A percentile compares a stretch with the other conserved stretches of the same genome.
These are phyloP conservation scores for Luzula sylvatica DNA, from an alignment of 176 grass and related monocot species.

Conservation along the genomic window DNA sequence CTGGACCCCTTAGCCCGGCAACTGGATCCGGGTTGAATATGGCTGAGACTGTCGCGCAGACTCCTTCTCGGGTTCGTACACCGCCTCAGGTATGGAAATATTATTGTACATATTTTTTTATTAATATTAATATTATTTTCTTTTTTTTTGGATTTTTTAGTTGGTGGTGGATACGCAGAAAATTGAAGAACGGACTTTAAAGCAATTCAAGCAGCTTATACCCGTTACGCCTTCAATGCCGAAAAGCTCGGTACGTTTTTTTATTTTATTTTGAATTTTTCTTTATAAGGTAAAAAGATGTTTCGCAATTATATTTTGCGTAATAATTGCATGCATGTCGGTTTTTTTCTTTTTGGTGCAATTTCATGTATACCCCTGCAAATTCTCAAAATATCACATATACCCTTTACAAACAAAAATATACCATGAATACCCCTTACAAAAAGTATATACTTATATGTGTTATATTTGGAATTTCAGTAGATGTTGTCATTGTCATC, in stretches of 20 bases:
- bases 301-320: no score
- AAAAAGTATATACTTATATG: no score
- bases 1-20: background rate
- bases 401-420: no score
- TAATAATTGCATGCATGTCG: no score
- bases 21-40: slow-evolving; percentile 30
- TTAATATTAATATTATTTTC: background rate
- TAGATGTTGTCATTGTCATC: no score
- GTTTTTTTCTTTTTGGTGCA: no score
- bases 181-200: slow-evolving; percentile 33
- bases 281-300: background rate
- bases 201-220: slow-evolving; percentile 34
- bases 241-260: slow-evolving; percentile 29
- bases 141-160: slow-evolving; percentile 15
- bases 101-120: background rate
- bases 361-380: no score
- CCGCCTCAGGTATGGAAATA: slow-evolving; percentile 21
- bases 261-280: background rate
- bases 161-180: slow-evolving; percentile 30
- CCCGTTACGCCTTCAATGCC: slow-evolving; percentile 32
- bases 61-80: slow-evolving; percentile 23
- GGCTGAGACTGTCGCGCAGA: slow-evolving; percentile 32
- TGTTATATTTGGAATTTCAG: no score
- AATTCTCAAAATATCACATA: no score
- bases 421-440: no score